Base-by-base conservation (phyloP, 1,284 basidiomycete genomes). In the Megacollybia platyphylla region DNA sequence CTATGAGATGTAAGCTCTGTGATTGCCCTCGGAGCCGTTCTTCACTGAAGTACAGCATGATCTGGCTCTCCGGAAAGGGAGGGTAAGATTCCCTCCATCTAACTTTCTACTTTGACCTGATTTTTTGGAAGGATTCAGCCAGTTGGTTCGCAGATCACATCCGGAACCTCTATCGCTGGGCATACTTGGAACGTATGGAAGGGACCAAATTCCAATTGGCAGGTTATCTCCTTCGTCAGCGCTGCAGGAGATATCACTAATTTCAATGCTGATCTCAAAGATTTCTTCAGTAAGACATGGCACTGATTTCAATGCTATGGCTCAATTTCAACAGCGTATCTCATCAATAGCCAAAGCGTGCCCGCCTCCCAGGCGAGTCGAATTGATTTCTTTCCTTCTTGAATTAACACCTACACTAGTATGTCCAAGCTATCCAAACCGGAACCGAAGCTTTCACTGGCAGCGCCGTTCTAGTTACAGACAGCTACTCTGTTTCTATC, bases 21-120 rank as follows among this genome's bases (percentile, higher is more conserved):
- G 27, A 2, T 27, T 37, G 17, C 30, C 18, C 4, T 9, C 11
- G 17, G 35, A 30, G 44, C 35, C 44, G 24, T 24, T 24, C 20
- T 30, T 29, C 26, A 38, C 9, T 27, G 17, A 43, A 35, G 6
- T 46, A 26, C 7, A 74, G 72, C 46, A 77, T 76, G 74, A 74
- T 76, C 45, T 76, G 73, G 75, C 65, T 76, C 13, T 75, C 73
- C 40, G 67, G 71, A 32, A 61, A 64, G n/a, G 74, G 73, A 54
- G 70, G 70, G 73, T 76, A 52, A 40, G 50, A 5, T 13, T 34
- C 3, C 39, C 24, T 32, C 26, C 31, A 18, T 29, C 8, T 26
- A 8, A n/a, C 31, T 17, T 7, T 34, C 9, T 7, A 39, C 6
- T 11, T 27, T 10, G 20, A 8, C 4, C n/a, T 10, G 7, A 32